Base-by-base conservation (phyloP, 2,329 filamentous ascomycete species). In the Pseudocercospora cruenta region DNA sequence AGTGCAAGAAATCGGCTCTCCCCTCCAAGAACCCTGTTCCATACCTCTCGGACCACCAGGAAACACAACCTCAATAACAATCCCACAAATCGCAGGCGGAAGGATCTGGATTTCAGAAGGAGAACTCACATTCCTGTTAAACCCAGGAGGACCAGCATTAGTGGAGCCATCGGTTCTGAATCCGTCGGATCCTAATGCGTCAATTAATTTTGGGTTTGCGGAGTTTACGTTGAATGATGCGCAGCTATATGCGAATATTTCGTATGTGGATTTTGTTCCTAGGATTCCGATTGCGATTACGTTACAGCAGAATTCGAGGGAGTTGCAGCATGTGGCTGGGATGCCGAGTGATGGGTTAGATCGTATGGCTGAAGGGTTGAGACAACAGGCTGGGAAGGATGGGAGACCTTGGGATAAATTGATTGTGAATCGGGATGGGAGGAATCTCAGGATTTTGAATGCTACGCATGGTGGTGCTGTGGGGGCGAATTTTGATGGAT, bases 391-490 rank as follows among this genome's bases (percentile, higher is more conserved):
- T 2, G 68, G 74, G 4, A 78, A 76, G 26, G 90, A 92, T 71
- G 82, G 84, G 1, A 78, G 82, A 58, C 86, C 86, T 0, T 93
- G 90, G 90, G 84, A 88, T 70, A 83, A 87, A 71, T 82, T 91
- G 47, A 80, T 88, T 57, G 80, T 87, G 58, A 76, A 73, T 43
- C 71, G 74, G 36, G 71, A 77, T 14, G 72, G 76, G 5, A 77
- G 77, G 10, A 78, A 79, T 26, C 73, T 84, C 10, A 79, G 82
- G 1, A 79, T 80, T 0, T 72, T 85, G 22, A 81, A 80, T 43
- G 81, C 82, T 0, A 83, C 82, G 59, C 81, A 83, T 57, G 81
- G 80, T 61, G 74, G 80, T 51, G 83, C 84, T 1, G 76, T 80
- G 7, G 82, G 83, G 62, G 78, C 78, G 4, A 79, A 82, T n/a